These are phyloP conservation scores for Canna indica DNA, from an alignment of 176 grass and related monocot genomes.

Conservation along the genomic window DNA sequence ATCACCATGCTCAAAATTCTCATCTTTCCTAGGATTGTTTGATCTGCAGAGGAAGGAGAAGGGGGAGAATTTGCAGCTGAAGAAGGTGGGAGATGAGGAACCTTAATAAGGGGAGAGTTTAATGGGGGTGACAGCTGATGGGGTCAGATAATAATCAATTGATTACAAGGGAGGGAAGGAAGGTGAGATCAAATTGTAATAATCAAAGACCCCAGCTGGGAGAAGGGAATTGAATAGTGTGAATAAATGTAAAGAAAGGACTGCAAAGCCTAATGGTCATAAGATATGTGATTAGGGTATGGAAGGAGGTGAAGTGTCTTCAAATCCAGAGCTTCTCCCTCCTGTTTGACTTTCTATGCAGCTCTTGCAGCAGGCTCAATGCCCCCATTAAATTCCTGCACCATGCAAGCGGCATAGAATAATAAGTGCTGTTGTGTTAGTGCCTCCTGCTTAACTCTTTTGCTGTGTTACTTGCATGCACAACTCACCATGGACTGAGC, in stretches of 20 bases:
- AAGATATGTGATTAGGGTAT: background rate
- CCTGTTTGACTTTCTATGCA: no score
- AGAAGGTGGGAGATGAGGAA: background rate
- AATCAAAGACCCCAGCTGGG: background rate
- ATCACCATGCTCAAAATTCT: no score
- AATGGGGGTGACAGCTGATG: background rate
- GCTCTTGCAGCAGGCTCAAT: no score
- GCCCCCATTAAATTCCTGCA: no score
- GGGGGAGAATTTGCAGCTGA: background rate
- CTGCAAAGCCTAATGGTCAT: background rate
- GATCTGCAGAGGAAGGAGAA: no score
- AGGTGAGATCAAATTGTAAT: background rate
- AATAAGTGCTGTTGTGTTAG: no score
- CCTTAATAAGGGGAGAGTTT: background rate
- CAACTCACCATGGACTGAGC: no score
- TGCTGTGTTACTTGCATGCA: no score
- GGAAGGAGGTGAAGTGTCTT: background rate
- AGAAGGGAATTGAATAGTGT: background rate
- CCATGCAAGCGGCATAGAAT: no score
- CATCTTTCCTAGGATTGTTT: no score
- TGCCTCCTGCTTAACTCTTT: no score
- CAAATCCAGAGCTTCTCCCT: background rate
- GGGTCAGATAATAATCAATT: background rate
- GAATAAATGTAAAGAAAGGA: background rate
- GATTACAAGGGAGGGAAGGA: background rate